Conservation (phyloP, 331 rosid species). For the Rosa hybrid region DNA sequence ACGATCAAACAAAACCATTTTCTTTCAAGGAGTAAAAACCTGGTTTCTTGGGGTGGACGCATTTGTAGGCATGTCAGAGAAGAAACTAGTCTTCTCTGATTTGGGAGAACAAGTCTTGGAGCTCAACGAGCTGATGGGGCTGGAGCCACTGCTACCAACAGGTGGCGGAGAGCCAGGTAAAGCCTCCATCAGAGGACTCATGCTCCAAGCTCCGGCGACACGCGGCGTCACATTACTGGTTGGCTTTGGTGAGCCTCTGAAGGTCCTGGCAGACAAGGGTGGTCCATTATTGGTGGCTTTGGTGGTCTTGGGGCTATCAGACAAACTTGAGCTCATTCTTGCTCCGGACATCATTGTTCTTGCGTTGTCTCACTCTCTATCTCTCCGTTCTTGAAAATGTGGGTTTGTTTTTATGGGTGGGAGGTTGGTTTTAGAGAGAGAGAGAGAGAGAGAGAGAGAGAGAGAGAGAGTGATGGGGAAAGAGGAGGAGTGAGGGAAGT, state of each 20-base stretch:
- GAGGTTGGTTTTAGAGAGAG: background rate
- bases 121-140: conserved; percentile 28
- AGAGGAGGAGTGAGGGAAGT: conserved; percentile 3
- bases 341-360: conserved; percentile 6
- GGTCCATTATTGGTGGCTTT: conserved; percentile 1
- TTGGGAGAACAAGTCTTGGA: conserved; percentile 13
- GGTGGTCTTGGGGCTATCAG: background rate
- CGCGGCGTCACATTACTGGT: background rate
- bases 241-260: background rate
- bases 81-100: conserved; percentile 8
- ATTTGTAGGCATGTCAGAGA: conserved; percentile 17
- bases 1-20: background rate
- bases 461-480: background rate
- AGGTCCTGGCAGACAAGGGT: conserved; percentile 28
- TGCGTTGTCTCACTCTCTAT: background rate
- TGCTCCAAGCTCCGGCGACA: conserved; percentile 20
- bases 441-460: background rate
- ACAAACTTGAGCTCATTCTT: conserved; percentile 1
- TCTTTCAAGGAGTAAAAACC: conserved; percentile 19
- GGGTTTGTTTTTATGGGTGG: conserved; percentile 1
- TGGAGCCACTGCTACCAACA: conserved; percentile 29
- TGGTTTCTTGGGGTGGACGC: conserved; percentile 30
- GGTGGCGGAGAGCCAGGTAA: conserved; percentile 39
- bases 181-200: conserved; percentile 30
- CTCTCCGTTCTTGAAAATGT: background rate